Evolutionary conservation across 768 basidiomycete genomes (phyloP).

Genomic region (Leucocoprinus leucothites): DNA sequence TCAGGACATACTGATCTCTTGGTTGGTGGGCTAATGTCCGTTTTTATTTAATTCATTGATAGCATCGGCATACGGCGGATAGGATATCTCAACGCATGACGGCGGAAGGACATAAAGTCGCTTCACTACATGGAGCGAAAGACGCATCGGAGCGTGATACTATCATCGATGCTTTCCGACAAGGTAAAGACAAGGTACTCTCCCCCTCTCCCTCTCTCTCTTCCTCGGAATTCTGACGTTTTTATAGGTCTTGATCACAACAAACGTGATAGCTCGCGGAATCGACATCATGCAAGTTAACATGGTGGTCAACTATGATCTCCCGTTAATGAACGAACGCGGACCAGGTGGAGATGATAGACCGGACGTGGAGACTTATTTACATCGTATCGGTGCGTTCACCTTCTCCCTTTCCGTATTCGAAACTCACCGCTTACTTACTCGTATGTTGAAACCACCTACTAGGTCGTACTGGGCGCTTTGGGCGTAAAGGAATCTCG

Average conservation of each 20-base stretch:
- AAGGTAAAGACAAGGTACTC: constrained; percentile 88
- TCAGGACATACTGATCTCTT: too few species aligned
- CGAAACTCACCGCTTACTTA: not conserved
- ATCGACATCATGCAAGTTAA: constrained; percentile 99
- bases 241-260: constrained; percentile 78
- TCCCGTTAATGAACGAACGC: constrained; percentile 82
- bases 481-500: constrained; percentile 94
- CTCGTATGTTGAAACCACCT: not conserved
- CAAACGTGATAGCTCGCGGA: constrained; percentile 96
- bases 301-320: constrained; percentile 99
- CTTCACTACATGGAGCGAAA: constrained; percentile 93
- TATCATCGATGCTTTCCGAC: constrained; percentile 92
- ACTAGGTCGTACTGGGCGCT: constrained; percentile 93
- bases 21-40: too few species aligned
- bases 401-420: not conserved
- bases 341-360: constrained; percentile 46
- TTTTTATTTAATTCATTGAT: constrained; percentile 6
- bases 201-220: not conserved
- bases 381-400: constrained; percentile 89
- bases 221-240: not conserved
- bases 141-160: constrained; percentile 86
- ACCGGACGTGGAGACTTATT: constrained; percentile 95
- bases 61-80: constrained; percentile 93
- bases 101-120: constrained; percentile 92
- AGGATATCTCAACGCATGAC: constrained; percentile 88